Base-by-base conservation (phyloP, 2,329 filamentous ascomycete genomes). In the Xylariaceae sp. region DNA sequence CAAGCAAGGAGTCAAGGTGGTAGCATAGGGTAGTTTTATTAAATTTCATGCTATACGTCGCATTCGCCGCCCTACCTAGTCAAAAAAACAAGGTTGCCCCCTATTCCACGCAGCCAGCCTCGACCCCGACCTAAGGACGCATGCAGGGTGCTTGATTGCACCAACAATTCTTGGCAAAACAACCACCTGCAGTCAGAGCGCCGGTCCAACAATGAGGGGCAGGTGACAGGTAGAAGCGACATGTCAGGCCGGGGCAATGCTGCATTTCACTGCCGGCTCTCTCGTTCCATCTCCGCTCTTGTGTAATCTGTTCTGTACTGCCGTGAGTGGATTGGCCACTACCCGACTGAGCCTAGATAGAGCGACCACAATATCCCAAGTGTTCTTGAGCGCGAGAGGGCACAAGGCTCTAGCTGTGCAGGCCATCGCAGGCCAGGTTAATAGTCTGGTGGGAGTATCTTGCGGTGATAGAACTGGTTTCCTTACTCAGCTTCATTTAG, bases 101-200 rank as follows among this genome's bases (percentile, higher is more conserved):
- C 49, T 58, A 43, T 53, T 53, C 37, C 21, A 56, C 34, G 47
- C 53, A 56, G 45, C 33, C 29, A 33, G 26, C 33, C 24, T 21
- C 40, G 11, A 24, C 34, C 21, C 31, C 28, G n/a, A n/a, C n/a
- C n/a, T n/a, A n/a, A n/a, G n/a, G n/a, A 53, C 53, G 49, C 36
- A 53, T 44, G 43, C 55, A 40, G 55, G 43, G 43, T 46, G 53
- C 46, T 41, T 53, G 54, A 53, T 47, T 45, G 28, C 24, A 33
- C 53, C 7, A 47, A 51, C 33, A 52, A 6, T 21, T 12, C 6
- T 29, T 31, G 36, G 43, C 24, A n/a, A 48, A 48, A 44, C 37
- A 26, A 34, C 44, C 43, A 49, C 33, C 29, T 4, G 29, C 24
- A 33, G 40, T 11, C 24, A 28, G 23, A 40, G 11, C 36, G 31